Conservation (phyloP, 495 filamentous ascomycete species). For the Penicillium atrosanguineum region DNA sequence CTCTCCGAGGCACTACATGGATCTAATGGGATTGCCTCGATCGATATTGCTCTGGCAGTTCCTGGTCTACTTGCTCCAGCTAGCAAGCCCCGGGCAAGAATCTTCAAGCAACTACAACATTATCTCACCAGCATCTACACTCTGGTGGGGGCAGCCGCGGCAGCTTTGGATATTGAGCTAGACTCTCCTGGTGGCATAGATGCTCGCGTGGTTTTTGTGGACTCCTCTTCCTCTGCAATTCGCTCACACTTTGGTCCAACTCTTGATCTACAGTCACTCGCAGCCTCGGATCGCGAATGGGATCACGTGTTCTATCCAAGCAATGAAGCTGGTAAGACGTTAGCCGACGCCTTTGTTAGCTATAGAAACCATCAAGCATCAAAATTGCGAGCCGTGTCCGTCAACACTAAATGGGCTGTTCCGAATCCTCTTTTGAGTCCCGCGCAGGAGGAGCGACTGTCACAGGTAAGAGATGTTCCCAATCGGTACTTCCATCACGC, state of each 20-base stretch:
- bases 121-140: slow-evolving; percentile 76
- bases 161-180: slow-evolving; percentile 59
- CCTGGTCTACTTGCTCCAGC: slow-evolving; percentile 38
- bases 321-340: slow-evolving; percentile 52
- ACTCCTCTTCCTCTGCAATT: slow-evolving; percentile 21
- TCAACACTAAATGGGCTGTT: slow-evolving; percentile 26
- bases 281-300: slow-evolving; percentile 64
- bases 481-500: not conserved
- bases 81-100: slow-evolving; percentile 47
- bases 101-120: slow-evolving; percentile 62
- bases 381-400: slow-evolving; percentile 20
- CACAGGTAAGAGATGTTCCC: not conserved
- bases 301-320: slow-evolving; percentile 64
- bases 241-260: slow-evolving; percentile 55
- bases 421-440: slow-evolving; percentile 21
- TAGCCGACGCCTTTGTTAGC: slow-evolving; percentile 28
- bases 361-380: not conserved
- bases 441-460: slow-evolving; percentile 9
- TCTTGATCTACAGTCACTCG: slow-evolving; percentile 63
- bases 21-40: slow-evolving; percentile 26
- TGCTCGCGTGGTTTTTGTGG: slow-evolving; percentile 69
- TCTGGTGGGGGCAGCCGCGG: slow-evolving; percentile 65
- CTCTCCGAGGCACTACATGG: slow-evolving; percentile 27
- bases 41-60: slow-evolving; percentile 47
- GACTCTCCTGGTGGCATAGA: slow-evolving; percentile 72